Conservation (phyloP, 805 yeast species). For the Candida namnaoensis region DNA sequence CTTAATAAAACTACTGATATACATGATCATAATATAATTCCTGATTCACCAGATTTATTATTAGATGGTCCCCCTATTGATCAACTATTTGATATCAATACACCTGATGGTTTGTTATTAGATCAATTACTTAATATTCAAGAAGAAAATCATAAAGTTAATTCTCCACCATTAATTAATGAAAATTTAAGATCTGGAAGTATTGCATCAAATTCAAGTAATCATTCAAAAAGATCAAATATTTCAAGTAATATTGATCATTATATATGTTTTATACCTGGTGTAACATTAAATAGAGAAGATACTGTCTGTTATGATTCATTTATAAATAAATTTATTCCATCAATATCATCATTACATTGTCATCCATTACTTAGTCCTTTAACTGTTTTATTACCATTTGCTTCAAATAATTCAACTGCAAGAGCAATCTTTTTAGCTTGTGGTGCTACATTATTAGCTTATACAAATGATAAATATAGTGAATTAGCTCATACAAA, state of each 20-base stretch:
- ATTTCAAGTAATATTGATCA: background rate
- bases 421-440: constrained; percentile 16
- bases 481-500: constrained; percentile 8
- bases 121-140: constrained; percentile 16
- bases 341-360: constrained; percentile 15
- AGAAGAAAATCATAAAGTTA: constrained; percentile 1
- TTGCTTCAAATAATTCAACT: constrained; percentile 7
- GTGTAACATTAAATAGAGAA: constrained; percentile 7
- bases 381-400: constrained; percentile 9
- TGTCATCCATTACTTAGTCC: constrained; percentile 13
- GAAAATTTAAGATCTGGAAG: background rate
- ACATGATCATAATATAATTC: too few species aligned
- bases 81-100: background rate
- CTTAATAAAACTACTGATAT: too few species aligned
- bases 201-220: background rate
- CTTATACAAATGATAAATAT: constrained; percentile 11
- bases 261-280: constrained; percentile 5
- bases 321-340: constrained; percentile 12
- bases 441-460: constrained; percentile 17
- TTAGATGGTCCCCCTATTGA: too few species aligned
- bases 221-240: background rate
- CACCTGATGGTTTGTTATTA: background rate
- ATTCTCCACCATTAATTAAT: background rate
- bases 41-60: too few species aligned
- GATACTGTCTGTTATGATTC: constrained; percentile 13